Conservation (phyloP, 805 yeast genomes). For the Schwanniomyces vanrijiae region DNA sequence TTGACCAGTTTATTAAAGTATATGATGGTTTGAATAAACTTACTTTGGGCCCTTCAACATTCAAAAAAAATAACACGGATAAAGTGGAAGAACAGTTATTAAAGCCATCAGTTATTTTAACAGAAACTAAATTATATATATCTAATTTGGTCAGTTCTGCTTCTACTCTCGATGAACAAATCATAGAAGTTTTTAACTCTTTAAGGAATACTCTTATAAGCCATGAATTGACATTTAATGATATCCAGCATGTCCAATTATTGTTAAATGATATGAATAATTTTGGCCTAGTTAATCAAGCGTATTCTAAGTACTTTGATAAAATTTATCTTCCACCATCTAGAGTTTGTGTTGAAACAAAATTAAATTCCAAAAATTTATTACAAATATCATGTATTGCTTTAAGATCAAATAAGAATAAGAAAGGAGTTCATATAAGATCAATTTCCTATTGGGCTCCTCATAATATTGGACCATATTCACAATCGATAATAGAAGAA, state of each 20-base stretch:
- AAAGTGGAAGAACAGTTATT: not conserved
- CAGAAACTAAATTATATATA: slow-evolving; percentile 21
- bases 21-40: slow-evolving; percentile 12
- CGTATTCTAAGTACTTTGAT: slow-evolving; percentile 58
- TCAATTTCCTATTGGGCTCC: slow-evolving; percentile 98
- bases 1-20: slow-evolving; percentile 38
- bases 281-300: slow-evolving; percentile 60
- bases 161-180: slow-evolving; percentile 38
- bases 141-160: slow-evolving; percentile 26
- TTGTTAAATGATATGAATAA: slow-evolving; percentile 62
- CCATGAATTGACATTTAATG: slow-evolving; percentile 34
- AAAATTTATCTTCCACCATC: slow-evolving; percentile 77
- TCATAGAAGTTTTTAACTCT: slow-evolving; percentile 47
- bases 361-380: slow-evolving; percentile 32
- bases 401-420: slow-evolving; percentile 30
- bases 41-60: not conserved
- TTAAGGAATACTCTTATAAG: slow-evolving; percentile 33
- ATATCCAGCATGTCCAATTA: slow-evolving; percentile 61
- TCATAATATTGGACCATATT: slow-evolving; percentile 95
- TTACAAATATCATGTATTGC: slow-evolving; percentile 65
- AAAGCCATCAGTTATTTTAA: not conserved
- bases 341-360: slow-evolving; percentile 76
- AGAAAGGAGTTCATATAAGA: slow-evolving; percentile 83
- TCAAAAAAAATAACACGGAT: not conserved
- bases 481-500: slow-evolving; percentile 68